Evolutionary conservation across 2,329 filamentous ascomycete genomes (phyloP), one percentile per base, ranked within the genome.

Genomic region (Talaromyces sp.): DNA sequence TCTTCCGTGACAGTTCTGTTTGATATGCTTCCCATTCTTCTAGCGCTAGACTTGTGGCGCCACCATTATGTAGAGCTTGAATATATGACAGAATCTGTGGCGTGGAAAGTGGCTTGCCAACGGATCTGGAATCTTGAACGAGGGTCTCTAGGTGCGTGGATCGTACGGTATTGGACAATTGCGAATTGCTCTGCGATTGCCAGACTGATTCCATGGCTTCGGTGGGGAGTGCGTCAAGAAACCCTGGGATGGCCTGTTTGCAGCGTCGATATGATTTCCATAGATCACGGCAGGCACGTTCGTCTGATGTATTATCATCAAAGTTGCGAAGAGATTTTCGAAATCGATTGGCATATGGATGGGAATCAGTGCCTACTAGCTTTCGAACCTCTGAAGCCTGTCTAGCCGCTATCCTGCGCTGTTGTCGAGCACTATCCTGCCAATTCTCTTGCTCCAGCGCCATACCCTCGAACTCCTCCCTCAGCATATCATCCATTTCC

Each of bases 141-240:
- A 93, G 76, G 29, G 77, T 73, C 53, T 82, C 82, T 27, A 90
- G 71, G 64, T 87, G 86, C 5, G 79, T 72, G 66, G 88, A 79
- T 77, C 40, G 80, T 69, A 66, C 84, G 30, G 56, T 80, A 41
- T 75, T 72, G 30, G 75, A 56, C 9, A 72, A 67, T 37, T 82
- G 77, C 17, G 59, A 55, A 7, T 81, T 75, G 40, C 62, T 57
- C 56, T 78, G 77, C 1, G 85, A 82, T 39, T 80, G 75, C 88
- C 88, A 93, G 8, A 93, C 69, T 2, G 85, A 67, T n/a, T 82
- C 73, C 83, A 88, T 88, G 4, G 83, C 78, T 14, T 81, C 77
- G 9, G 76, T 65, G 0, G 87, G 82, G n/a, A 91, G 78, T 27
- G 78, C 77, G 32, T 77, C 68, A 72, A 85, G 80, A 54, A 77